Conservation (phyloP, 768 basidiomycete genomes). For the Leccinum broughii region DNA sequence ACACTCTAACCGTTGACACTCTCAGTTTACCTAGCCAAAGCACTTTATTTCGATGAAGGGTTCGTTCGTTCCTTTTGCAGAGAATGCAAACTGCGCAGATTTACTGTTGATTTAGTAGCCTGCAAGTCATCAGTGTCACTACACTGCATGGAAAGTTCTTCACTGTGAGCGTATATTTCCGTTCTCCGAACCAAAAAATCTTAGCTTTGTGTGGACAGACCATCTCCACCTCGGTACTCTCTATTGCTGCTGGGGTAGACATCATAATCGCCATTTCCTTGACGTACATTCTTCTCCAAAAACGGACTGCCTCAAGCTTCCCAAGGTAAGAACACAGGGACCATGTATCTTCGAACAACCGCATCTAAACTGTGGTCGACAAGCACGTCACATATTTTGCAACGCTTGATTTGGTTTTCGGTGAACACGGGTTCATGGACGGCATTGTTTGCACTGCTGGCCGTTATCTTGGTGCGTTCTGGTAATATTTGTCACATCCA, state of each 20-base stretch:
- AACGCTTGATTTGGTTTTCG: constrained; percentile 11
- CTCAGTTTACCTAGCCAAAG: constrained; percentile 8
- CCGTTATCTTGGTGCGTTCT: constrained; percentile 13
- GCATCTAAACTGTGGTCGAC: neutral
- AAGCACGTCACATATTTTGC: constrained; percentile 13
- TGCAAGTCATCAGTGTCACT: neutral
- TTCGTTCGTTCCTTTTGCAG: neutral
- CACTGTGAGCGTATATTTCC: neutral
- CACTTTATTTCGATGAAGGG: constrained; percentile 5
- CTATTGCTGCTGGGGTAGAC: constrained; percentile 10
- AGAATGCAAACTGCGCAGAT: neutral
- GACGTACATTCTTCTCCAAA: constrained; percentile 4
- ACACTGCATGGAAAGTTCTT: neutral
- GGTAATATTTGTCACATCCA: neutral
- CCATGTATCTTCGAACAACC: neutral
- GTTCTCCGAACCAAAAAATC: neutral
- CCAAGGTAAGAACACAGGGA: neutral
- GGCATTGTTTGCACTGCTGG: constrained; percentile 49
- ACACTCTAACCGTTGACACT: neutral
- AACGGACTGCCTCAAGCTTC: neutral
- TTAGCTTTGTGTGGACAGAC: neutral
- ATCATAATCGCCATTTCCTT: constrained; percentile 6
- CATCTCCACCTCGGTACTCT: neutral
- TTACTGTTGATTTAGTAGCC: constrained; percentile 1
- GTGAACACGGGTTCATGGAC: constrained; percentile 42